phyloP scores from a whole-genome alignment of 2,329 filamentous ascomycete genomes.

The Venturia carpophila region DNA sequence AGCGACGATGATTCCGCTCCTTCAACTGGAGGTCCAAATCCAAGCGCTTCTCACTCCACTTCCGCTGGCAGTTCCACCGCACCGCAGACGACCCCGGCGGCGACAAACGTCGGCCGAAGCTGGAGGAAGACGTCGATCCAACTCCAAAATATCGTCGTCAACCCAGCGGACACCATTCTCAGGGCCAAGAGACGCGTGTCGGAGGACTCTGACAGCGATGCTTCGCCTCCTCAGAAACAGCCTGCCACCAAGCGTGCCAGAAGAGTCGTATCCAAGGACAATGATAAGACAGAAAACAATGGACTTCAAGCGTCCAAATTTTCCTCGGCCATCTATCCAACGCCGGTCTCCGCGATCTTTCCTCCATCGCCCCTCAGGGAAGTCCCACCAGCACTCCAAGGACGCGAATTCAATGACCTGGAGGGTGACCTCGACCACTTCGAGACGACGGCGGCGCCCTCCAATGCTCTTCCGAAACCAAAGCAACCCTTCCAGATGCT shows the following conservation, averaged over 20 bases:
- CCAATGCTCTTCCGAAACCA: background rate
- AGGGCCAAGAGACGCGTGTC: background rate
- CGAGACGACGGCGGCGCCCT: background rate
- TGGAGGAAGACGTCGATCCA: background rate
- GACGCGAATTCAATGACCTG: background rate
- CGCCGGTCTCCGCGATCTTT: background rate
- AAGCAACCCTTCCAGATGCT: conserved; percentile 17
- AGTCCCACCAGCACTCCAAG: background rate
- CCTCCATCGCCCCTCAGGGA: background rate
- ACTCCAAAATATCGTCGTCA: conserved; percentile 6
- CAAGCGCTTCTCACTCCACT: background rate
- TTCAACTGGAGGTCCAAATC: conserved; percentile 1
- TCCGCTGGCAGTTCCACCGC: conserved; percentile 1
- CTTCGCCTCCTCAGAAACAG: background rate
- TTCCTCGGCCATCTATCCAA: conserved; percentile 2
- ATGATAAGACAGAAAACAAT: background rate
- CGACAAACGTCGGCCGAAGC: background rate
- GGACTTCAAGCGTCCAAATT: background rate
- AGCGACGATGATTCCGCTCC: background rate
- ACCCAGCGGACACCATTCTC: background rate
- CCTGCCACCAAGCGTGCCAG: background rate
- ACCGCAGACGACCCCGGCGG: background rate
- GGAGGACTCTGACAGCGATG: background rate
- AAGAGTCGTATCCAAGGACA: background rate
- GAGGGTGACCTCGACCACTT: background rate